Base-by-base conservation (phyloP, 2,329 filamentous ascomycete genomes). In the Talaromyces islandicus region DNA sequence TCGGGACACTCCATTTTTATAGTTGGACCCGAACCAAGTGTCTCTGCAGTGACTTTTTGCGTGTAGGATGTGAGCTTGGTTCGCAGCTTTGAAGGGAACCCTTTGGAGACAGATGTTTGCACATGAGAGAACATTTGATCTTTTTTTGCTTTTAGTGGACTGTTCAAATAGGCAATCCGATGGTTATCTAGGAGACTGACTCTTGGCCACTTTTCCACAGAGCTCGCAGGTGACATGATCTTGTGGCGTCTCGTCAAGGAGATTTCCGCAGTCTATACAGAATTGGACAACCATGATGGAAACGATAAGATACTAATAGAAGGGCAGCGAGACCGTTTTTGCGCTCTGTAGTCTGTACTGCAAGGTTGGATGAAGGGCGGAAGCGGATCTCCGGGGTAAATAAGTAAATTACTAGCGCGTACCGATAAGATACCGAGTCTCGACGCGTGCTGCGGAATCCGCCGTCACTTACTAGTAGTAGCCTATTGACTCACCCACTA, bases 211-310 rank as follows among this genome's bases (percentile, higher is more conserved):
- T 53, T 61, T 64, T 11, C 65, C 65, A 48, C 65, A 67, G 12
- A 58, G 19, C n/a, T 54, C 60, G 56, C 65, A 67, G 7, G 46
- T 11, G 12, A 67, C 53, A 27, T 21, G 55, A 14, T 59, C 50
- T 24, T 56, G 14, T 2, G 55, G 51, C 17, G 61, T 60, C n/a
- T 59, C 48, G 41, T 66, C 60, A 7, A 67, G 60, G 19, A 66
- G 56, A 32, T 57, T 57, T n/a, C 65, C 65, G 46, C 64, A 66
- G 41, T 63, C 63, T 21, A 61, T 52, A 35, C 65, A 67, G 51
- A 67, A 67, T 58, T 67, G 64, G 9, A 60, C 63, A 12, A 57
- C 61, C 51, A 19, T 30, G 19, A 21, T 43, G 19, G 5, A 56
- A 56, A 17, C 50, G 7, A n/a, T 46, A 24, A 3, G 43, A 24